These are phyloP conservation scores for Botrytis elliptica DNA, from an alignment of 2,329 filamentous ascomycete species.

Conservation along the genomic window DNA sequence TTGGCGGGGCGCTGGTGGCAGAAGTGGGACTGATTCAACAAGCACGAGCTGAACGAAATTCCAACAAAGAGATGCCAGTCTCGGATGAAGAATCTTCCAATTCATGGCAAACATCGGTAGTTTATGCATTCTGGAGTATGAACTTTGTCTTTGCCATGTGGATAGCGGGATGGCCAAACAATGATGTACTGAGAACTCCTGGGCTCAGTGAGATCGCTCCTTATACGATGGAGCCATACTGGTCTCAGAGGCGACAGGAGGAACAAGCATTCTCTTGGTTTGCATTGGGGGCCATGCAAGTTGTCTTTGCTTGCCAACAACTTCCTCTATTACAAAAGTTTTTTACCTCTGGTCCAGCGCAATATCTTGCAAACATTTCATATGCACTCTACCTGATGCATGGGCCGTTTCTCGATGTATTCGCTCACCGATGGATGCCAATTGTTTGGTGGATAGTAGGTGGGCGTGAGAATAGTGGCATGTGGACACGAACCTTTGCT, in stretches of 20 bases:
- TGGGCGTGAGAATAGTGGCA: constrained; percentile 23
- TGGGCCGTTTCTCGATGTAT: constrained; percentile 47
- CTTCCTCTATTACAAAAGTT: constrained; percentile 43
- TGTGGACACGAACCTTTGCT: constrained; percentile 35
- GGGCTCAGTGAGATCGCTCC: constrained; percentile 29
- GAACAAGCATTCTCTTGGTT: constrained; percentile 31
- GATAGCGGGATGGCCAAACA: constrained; percentile 37
- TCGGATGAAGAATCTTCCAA: background rate
- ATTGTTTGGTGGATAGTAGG: constrained; percentile 27
- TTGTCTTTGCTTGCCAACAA: constrained; percentile 39
- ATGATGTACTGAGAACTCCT: constrained; percentile 30
- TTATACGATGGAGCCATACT: constrained; percentile 34
- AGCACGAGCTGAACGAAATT: constrained; percentile 24
- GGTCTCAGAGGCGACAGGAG: constrained; percentile 27
- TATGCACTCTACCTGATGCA: constrained; percentile 59
- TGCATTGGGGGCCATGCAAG: constrained; percentile 36
- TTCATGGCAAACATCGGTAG: constrained; percentile 13
- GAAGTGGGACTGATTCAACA: constrained; percentile 44
- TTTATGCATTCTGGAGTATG: constrained; percentile 32
- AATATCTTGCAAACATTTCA: constrained; percentile 57
- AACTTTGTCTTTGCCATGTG: constrained; percentile 34
- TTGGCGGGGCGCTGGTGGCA: constrained; percentile 48
- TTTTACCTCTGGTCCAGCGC: constrained; percentile 49
- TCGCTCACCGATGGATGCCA: constrained; percentile 33
- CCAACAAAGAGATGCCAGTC: constrained; percentile 13